Base-by-base conservation (phyloP, 352 stramenopile species). In the Globisporangium camurandrum region DNA sequence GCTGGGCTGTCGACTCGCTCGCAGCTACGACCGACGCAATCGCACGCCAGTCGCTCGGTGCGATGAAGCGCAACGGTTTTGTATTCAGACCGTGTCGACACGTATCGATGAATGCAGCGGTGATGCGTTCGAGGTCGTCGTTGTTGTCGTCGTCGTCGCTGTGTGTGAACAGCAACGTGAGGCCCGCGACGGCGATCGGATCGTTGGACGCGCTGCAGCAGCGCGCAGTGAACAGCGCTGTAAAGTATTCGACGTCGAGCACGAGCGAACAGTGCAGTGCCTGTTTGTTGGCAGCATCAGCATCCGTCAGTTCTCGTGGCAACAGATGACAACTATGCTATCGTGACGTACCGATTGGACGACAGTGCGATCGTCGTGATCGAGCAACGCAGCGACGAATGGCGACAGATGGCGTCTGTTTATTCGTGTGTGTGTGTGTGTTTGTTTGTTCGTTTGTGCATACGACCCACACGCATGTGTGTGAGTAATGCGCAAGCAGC, bases 21-120 rank as follows among this genome's bases (percentile, higher is more conserved):
- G 36, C 8, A 27, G 10, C 2, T 33, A 34, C 9, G 8, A 24
- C 11, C 2, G 40, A n/a, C 6, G 39, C 9, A 6, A 28, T n/a
- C 46, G 8, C 10, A 26, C 31, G 24, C 46, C 28, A 50, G 12
- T 55, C 46, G 8, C 34, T 16, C 28, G 54, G 54, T 5, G 39
- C 49, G 6, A 20, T 33, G 30, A 47, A 24, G 19, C 24, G 17
- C 42, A n/a, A 9, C n/a, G 11, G 17, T n/a, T n/a, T n/a, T 37
- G 42, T 10, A 12, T 23, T 3, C 9, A 17, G 14, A 14, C 28
- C 17, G 4, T 37, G 26, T 14, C 58, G 66, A 39, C 51, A 69
- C 4, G 37, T 36, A 58, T 71, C 64, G 46, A 79, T 44, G 33
- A 68, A 68, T 53, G 56, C 58, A 7, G 53, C 54, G 8, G 49